Percentiles rank a stretch among this genome's conserved stretches.
phyloP scores from a whole-genome alignment of 441 rosid genomes.

The Jatropha multifida region DNA sequence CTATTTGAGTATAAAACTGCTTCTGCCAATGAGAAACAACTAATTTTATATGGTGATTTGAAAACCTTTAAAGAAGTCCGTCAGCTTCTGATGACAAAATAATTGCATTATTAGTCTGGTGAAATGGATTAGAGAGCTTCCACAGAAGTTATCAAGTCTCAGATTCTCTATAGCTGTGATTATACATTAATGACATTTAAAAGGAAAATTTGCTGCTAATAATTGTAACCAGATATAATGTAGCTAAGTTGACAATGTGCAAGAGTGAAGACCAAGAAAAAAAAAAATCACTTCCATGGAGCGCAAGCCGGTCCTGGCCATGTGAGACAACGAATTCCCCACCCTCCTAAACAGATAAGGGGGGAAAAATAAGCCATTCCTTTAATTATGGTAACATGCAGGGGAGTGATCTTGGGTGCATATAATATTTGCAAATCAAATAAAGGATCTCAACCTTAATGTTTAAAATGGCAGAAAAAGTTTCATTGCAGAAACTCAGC shows the following conservation, averaged over 20 bases:
- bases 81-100: not conserved
- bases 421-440: not conserved
- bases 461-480: slow-evolving; percentile 1
- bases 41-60: not conserved
- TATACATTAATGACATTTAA: not conserved
- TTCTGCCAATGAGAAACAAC: slow-evolving; percentile 1
- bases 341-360: not conserved
- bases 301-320: not conserved
- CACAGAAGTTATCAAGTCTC: not conserved
- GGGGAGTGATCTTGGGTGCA: not conserved
- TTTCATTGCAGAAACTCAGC: slow-evolving; percentile 1
- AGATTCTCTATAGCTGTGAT: not conserved
- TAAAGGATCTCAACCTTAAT: not conserved
- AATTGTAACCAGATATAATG: not conserved
- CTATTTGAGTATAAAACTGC: not conserved
- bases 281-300: not conserved
- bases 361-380: not conserved
- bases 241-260: not conserved
- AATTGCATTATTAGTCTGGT: not conserved
- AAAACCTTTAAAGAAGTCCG: not conserved
- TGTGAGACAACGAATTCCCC: not conserved
- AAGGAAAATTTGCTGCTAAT: not conserved
- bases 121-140: not conserved
- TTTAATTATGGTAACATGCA: not conserved
- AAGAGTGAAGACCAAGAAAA: not conserved